These are phyloP conservation scores for Geum urbanum DNA, from an alignment of 306 rosid species.

Conservation along the genomic window DNA sequence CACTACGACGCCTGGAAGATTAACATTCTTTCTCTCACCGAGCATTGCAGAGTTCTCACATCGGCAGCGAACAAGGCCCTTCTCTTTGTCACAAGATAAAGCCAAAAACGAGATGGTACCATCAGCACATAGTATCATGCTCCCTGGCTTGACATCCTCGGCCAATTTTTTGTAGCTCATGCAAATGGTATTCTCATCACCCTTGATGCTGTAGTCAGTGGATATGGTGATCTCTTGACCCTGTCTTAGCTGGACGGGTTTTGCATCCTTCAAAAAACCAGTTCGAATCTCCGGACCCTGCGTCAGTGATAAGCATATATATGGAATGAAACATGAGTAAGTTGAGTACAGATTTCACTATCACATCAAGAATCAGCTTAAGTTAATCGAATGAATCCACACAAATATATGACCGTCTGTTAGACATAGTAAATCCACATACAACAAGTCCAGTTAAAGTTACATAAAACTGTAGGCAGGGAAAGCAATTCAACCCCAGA, in stretches of 20 bases:
- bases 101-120: constrained; percentile 84
- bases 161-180: constrained; percentile 97
- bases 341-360: neutral
- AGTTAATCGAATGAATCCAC: neutral
- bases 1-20: constrained; percentile 86
- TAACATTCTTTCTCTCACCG: constrained; percentile 95
- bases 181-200: constrained; percentile 70
- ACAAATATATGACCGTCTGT: neutral
- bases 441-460: too few relatives aligned
- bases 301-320: neutral
- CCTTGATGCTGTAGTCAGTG: constrained; percentile 80
- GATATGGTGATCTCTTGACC: constrained; percentile 83
- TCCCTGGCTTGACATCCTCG: constrained; percentile 84
- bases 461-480: too few relatives aligned
- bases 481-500: too few relatives aligned
- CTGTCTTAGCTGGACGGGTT: constrained; percentile 68
- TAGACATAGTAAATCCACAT: neutral
- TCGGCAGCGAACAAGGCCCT: constrained; percentile 69
- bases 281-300: constrained; percentile 99
- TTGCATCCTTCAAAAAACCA: constrained; percentile 83
- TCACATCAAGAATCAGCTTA: neutral
- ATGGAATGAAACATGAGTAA: neutral
- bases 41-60: constrained; percentile 93
- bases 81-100: constrained; percentile 57
- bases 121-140: constrained; percentile 83